These are phyloP conservation scores for Penicillium sp. DNA, from an alignment of 2,329 filamentous ascomycete genomes.

Conservation along the genomic window DNA sequence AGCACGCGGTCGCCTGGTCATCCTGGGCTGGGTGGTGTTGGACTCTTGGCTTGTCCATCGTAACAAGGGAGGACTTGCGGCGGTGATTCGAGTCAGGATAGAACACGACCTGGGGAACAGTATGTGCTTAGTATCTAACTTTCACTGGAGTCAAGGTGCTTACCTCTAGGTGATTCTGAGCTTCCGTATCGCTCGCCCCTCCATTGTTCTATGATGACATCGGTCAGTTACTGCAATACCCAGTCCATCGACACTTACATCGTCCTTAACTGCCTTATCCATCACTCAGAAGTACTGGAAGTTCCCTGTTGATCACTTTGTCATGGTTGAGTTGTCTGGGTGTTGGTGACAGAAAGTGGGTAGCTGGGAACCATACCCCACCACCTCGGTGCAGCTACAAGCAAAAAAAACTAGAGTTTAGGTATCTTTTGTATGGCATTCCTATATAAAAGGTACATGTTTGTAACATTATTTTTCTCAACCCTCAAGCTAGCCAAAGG, in stretches of 20 bases:
- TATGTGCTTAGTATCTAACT: neutral
- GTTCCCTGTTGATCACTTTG: conserved; percentile 7
- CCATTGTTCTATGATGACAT: conserved; percentile 27
- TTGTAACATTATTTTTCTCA: neutral
- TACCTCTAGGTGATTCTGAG: conserved; percentile 39
- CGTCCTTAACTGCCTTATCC: conserved; percentile 14
- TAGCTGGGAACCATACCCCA: conserved; percentile 1
- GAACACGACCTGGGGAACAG: conserved; percentile 53
- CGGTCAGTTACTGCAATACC: conserved; percentile 12
- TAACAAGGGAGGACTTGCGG: conserved; percentile 60
- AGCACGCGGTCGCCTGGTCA: conserved; percentile 53
- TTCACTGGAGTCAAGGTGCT: neutral
- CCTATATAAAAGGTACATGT: neutral
- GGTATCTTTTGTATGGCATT: neutral
- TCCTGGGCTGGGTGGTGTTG: conserved; percentile 36
- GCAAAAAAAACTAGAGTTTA: neutral
- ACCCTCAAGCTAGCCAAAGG: neutral
- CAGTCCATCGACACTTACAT: conserved; percentile 19
- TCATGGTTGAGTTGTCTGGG: conserved; percentile 13
- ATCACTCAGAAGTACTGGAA: conserved; percentile 12
- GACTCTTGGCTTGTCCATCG: conserved; percentile 41
- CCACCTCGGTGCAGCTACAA: neutral
- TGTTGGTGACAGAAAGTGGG: conserved; percentile 17
- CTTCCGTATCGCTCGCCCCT: conserved; percentile 36
- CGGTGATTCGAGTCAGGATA: conserved; percentile 52